Percentiles rank a stretch among this genome's conserved stretches.
Evolutionary conservation across 768 basidiomycete genomes (phyloP).

Genomic region (Pilatotrama ljubarskyi): DNA sequence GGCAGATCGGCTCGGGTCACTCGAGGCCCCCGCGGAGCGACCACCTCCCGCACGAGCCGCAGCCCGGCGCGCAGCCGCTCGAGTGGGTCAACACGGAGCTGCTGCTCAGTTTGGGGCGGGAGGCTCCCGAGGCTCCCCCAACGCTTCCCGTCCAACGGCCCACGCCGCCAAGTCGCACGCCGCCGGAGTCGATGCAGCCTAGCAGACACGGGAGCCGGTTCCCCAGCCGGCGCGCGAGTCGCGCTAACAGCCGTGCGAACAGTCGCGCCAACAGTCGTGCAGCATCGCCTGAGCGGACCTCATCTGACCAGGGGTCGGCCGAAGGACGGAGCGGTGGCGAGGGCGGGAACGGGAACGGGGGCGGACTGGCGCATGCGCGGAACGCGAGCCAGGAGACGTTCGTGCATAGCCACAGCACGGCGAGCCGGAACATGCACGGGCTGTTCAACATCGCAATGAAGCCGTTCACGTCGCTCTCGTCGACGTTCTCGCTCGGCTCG

Average conservation of each 20-base stretch:
- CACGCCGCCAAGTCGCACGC: conserved; percentile 30
- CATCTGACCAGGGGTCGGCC: conserved; percentile 1
- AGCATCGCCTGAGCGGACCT: conserved; percentile 55
- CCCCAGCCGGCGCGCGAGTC: conserved; percentile 34
- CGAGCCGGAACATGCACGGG: conserved; percentile 51
- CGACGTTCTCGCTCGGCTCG: conserved; percentile 42
- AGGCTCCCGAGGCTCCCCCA: conserved; percentile 34
- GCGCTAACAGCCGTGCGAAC: conserved; percentile 27
- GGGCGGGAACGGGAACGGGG: conserved; percentile 17
- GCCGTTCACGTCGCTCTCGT: conserved; percentile 51
- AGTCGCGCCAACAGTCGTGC: conserved; percentile 42
- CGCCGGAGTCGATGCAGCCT: conserved; percentile 30
- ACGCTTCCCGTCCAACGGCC: conserved; percentile 26
- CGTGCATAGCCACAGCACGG: conserved; percentile 49
- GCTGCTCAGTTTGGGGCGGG: conserved; percentile 57
- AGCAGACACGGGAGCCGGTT: conserved; percentile 25
- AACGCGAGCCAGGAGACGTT: conserved; percentile 44
- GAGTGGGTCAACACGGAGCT: conserved; percentile 89
- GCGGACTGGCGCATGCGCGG: conserved; percentile 4
- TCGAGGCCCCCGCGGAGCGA: conserved; percentile 15
- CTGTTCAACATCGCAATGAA: conserved; percentile 65
- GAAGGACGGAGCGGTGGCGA: conserved; percentile 4
- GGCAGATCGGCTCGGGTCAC: conserved; percentile 17
- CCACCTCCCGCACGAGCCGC: conserved; percentile 38
- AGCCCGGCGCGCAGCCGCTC: conserved; percentile 45